These are phyloP conservation scores for Clausena lansium DNA, from an alignment of 345 rosid genomes.

Conservation along the genomic window DNA sequence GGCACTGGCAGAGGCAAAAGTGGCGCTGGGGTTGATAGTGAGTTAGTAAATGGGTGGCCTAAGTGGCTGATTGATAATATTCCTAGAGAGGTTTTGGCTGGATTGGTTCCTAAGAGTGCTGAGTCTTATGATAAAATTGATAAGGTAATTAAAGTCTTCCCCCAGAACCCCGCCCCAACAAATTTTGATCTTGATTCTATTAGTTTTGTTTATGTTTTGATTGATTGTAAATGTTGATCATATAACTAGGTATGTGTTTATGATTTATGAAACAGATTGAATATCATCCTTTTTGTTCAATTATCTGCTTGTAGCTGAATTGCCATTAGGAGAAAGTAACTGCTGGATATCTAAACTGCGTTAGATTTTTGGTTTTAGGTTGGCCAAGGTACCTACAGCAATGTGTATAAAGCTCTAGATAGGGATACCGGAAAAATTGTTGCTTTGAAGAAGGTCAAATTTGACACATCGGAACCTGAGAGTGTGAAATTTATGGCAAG, in stretches of 20 bases:
- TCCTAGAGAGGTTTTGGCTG: constrained; percentile 45
- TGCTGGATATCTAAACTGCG: neutral
- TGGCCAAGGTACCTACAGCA: constrained; percentile 72
- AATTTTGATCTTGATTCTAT: neutral
- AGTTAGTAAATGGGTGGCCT: constrained; percentile 58
- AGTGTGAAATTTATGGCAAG: constrained; percentile 76
- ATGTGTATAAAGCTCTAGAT: constrained; percentile 76
- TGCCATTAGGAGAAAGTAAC: neutral
- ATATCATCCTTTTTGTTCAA: neutral
- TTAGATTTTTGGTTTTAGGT: constrained; percentile 30
- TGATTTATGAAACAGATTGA: neutral
- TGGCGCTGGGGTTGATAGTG: constrained; percentile 19
- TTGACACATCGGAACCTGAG: constrained; percentile 69
- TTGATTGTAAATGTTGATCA: neutral
- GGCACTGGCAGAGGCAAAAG: neutral
- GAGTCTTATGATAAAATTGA: constrained; percentile 61
- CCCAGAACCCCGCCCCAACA: too few relatives aligned
- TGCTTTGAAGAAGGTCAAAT: constrained; percentile 76
- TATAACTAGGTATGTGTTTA: neutral
- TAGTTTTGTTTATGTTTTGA: neutral
- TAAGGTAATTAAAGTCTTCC: constrained; percentile 39
- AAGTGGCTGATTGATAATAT: constrained; percentile 60
- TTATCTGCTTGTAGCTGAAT: neutral
- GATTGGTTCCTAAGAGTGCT: constrained; percentile 57
- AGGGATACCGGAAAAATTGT: constrained; percentile 66